These are phyloP conservation scores for Erysiphe neolycopersici DNA, from an alignment of 2,329 filamentous ascomycete species.

Conservation along the genomic window DNA sequence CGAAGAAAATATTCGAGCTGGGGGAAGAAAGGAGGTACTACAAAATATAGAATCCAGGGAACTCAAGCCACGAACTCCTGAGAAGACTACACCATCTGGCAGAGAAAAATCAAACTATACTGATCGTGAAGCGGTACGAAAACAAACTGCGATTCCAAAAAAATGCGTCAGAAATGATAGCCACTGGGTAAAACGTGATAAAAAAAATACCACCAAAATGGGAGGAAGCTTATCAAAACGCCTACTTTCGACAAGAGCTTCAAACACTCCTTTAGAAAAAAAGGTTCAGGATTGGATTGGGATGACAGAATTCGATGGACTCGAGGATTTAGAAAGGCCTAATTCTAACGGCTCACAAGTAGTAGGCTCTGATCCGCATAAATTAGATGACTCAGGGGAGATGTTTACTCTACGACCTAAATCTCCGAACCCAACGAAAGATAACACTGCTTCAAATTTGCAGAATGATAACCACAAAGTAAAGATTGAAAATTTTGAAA, in stretches of 20 bases:
- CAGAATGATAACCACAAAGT: background rate
- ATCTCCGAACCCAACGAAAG: background rate
- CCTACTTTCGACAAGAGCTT: slow-evolving; percentile 25
- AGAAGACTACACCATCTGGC: slow-evolving; percentile 9
- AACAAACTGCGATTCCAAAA: slow-evolving; percentile 27
- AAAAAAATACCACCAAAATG: slow-evolving; percentile 20
- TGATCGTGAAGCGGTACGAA: slow-evolving; percentile 2
- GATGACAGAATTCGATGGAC: slow-evolving; percentile 3
- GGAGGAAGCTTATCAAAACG: slow-evolving; percentile 24
- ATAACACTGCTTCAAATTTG: background rate
- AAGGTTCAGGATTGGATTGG: slow-evolving; percentile 36
- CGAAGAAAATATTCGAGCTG: slow-evolving; percentile 17
- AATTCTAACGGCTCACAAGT: background rate
- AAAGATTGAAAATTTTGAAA: background rate
- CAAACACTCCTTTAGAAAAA: slow-evolving; percentile 27
- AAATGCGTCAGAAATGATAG: slow-evolving; percentile 86
- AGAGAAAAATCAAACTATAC: slow-evolving; percentile 8
- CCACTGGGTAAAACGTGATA: slow-evolving; percentile 42
- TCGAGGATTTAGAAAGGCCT: background rate
- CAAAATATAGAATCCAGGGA: slow-evolving; percentile 1
- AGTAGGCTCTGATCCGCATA: background rate
- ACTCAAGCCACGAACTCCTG: background rate
- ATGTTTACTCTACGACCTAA: background rate
- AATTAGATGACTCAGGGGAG: background rate
- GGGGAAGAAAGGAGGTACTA: slow-evolving; percentile 5